Evolutionary conservation across 2,329 filamentous ascomycete species (phyloP), one percentile per base, ranked within the genome.

Genomic region (Alternaria sp.): DNA sequence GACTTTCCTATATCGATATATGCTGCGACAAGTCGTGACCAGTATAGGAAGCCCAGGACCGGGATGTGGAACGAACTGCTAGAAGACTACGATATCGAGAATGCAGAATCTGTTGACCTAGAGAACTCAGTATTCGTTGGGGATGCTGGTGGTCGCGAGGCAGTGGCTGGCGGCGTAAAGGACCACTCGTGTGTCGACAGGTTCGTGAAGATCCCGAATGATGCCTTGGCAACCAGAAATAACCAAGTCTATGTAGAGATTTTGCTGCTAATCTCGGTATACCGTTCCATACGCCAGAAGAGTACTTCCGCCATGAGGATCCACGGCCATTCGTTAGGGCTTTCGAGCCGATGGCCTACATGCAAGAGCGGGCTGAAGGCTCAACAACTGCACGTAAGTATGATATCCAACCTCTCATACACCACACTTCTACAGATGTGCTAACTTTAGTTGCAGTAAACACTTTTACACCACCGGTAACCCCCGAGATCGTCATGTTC

Each of bases 241-340:
- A 49, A 59, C 64, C 69, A 66, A 73, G n/a, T 56, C 38, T 44
- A 25, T 41, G 18, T 57, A 76, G 67, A 59, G 92, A 97, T 72
- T 90, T 98, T 70, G 94, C 95, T 3, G 84, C 89, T 63, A 98
- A 99, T 73, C 81, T 94, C 12, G 92, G 92, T 4, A 87, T 99
- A 66, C 75, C 81, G 12, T 99, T 94, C 77, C 82, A 89, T 59
- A 97, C 94, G 0, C 95, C 95, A 0, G 95, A 99, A 74, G 94
- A 97, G 77, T 97, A 90, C 80, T 98, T 98, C 74, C 85, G 94
- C 1, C 85, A 85, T 2, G 86, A 92, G 68, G 73, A 85, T 25
- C 83, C 90, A 1, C 85, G 89, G 65, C 85, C 87, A 1, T 95
- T 92, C 73, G 79, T 79, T 10, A 85, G 92, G 57, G 82, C 86